These are phyloP conservation scores for Gossypium lobatum DNA, from an alignment of 441 rosid species.

Conservation along the genomic window DNA sequence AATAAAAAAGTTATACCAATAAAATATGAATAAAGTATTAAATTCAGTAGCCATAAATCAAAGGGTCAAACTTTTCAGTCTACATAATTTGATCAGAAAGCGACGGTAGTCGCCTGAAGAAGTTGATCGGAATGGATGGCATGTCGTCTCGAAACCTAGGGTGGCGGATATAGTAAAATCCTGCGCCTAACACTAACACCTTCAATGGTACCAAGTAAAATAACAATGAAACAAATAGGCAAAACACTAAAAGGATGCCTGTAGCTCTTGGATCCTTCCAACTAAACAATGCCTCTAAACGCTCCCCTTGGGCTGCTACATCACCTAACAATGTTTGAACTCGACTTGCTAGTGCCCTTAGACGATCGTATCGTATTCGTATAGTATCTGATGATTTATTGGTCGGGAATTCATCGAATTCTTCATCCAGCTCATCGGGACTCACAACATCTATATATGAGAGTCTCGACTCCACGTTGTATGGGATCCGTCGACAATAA, in stretches of 20 bases:
- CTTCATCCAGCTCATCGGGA: constrained; percentile 57
- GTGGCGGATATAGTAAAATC: constrained; percentile 55
- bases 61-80: not conserved
- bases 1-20: too few relatives aligned
- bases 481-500: constrained; percentile 33
- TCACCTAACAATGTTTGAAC: constrained; percentile 58
- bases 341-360: constrained; percentile 53
- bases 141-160: constrained; percentile 60
- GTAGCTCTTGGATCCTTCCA: constrained; percentile 72
- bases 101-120: constrained; percentile 56
- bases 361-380: constrained; percentile 47
- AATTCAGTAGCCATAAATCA: too few relatives aligned
- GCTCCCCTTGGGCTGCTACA: constrained; percentile 59
- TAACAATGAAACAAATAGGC: constrained; percentile 43
- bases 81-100: constrained; percentile 59
- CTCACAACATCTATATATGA: constrained; percentile 43
- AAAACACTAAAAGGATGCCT: constrained; percentile 45
- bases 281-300: constrained; percentile 48
- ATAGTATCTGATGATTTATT: constrained; percentile 35
- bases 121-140: constrained; percentile 52
- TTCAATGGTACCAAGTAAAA: constrained; percentile 53
- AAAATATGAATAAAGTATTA: too few relatives aligned
- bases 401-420: constrained; percentile 54
- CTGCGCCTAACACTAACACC: constrained; percentile 30
- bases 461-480: constrained; percentile 38